Evolutionary conservation across 768 basidiomycete species (phyloP).

Genomic region (Xanthoconium purpureum): DNA sequence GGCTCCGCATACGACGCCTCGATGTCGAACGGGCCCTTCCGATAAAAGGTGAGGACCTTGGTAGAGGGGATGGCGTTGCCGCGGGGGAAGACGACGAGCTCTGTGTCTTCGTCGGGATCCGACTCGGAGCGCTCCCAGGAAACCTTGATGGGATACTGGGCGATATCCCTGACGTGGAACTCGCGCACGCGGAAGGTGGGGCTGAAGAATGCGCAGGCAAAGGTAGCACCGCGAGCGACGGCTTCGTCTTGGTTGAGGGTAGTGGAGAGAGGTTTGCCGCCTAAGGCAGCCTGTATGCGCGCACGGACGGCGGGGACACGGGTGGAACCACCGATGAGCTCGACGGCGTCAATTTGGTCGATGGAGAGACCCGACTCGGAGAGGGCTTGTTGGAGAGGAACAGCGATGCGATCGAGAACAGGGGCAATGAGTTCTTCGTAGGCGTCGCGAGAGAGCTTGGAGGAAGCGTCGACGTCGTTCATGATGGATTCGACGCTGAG

Average conservation of each 20-base stretch:
- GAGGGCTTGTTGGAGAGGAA: constrained; percentile 76
- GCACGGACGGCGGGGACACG: constrained; percentile 91
- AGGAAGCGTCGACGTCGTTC: constrained; percentile 92
- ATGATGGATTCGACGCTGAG: constrained; percentile 94
- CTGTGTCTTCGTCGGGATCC: constrained; percentile 86
- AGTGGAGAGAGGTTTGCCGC: constrained; percentile 77
- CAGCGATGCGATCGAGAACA: constrained; percentile 73
- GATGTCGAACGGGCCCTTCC: constrained; percentile 83
- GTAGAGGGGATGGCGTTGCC: constrained; percentile 89
- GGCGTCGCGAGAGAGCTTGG: constrained; percentile 77
- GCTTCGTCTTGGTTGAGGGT: constrained; percentile 99
- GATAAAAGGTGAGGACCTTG: constrained; percentile 93
- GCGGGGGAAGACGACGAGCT: constrained; percentile 85
- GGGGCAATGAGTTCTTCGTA: constrained; percentile 76
- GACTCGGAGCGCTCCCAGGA: constrained; percentile 74
- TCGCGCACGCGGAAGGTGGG: constrained; percentile 98
- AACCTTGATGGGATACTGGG: constrained; percentile 86
- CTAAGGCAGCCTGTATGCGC: constrained; percentile 80
- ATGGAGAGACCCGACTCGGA: constrained; percentile 74
- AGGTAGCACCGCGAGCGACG: constrained; percentile 92
- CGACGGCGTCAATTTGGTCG: constrained; percentile 86
- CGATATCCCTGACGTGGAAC: constrained; percentile 85
- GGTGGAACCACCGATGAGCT: constrained; percentile 91
- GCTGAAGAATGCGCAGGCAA: constrained; percentile 94
- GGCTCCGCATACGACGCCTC: constrained; percentile 83